Evolutionary conservation across 768 basidiomycete species (phyloP).

Genomic region (Brasilioporus rufonigricans): DNA sequence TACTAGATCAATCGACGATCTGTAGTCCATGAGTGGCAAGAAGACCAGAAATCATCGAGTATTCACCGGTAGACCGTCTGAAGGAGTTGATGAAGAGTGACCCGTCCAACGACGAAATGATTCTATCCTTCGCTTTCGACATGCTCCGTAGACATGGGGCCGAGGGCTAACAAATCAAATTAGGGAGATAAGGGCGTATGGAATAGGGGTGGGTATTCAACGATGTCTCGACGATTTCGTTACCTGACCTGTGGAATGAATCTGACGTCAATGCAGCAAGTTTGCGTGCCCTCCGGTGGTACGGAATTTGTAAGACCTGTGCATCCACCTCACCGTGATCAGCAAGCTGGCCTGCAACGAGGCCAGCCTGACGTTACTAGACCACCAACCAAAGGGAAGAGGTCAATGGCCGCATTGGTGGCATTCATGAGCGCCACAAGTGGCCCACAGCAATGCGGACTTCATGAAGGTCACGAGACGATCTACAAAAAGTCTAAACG

Average conservation of each 20-base stretch:
- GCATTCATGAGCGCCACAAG: conserved; percentile 4
- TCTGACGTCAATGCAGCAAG: conserved; percentile 9
- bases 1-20: conserved; percentile 52
- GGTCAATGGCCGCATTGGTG: conserved; percentile 4
- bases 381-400: not conserved
- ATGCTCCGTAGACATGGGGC: conserved; percentile 50
- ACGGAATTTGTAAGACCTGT: conserved; percentile 6
- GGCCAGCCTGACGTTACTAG: conserved; percentile 9
- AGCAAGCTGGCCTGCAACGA: conserved; percentile 17
- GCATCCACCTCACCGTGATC: conserved; percentile 13
- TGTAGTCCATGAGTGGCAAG: conserved; percentile 57
- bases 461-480: conserved; percentile 12
- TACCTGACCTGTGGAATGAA: conserved; percentile 14
- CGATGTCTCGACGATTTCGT: conserved; percentile 44
- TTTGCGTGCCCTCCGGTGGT: not conserved
- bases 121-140: conserved; percentile 51
- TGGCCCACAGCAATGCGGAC: too few relatives aligned
- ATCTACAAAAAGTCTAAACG: conserved; percentile 6
- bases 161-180: conserved; percentile 42
- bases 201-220: conserved; percentile 13
- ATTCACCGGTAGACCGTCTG: conserved; percentile 66
- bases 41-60: conserved; percentile 40
- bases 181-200: conserved; percentile 4
- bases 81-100: conserved; percentile 44
- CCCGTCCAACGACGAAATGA: conserved; percentile 44